Evolutionary conservation across 2,329 filamentous ascomycete genomes (phyloP).

Genomic region (Trichoderma pleuroti): DNA sequence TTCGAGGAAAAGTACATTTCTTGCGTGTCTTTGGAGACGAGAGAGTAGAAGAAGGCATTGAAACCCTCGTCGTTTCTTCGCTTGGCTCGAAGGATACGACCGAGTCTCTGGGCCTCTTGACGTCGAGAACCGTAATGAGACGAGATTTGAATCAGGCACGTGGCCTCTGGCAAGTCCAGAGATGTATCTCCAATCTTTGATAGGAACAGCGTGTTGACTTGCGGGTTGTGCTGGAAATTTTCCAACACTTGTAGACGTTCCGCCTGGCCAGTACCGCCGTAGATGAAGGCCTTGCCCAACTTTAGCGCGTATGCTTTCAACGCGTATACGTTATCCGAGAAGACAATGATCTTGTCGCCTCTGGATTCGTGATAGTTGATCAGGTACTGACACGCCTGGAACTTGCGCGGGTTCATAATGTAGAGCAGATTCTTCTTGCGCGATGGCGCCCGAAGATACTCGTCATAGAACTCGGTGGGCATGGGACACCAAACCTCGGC

Average conservation of each 20-base stretch:
- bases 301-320: constrained; percentile 81
- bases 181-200: constrained; percentile 98
- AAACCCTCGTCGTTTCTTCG: constrained; percentile 96
- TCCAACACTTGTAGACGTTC: constrained; percentile 86
- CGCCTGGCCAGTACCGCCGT: constrained; percentile 78
- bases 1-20: constrained; percentile 99
- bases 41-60: constrained; percentile 97
- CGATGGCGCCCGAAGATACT: constrained; percentile 72
- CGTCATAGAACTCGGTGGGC: constrained; percentile 96
- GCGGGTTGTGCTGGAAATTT: constrained; percentile 90
- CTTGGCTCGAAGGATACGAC: constrained; percentile 91
- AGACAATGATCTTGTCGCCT: constrained; percentile 97
- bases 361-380: constrained; percentile 95
- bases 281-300: constrained; percentile 84
- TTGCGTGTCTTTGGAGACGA: constrained; percentile 94
- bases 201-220: constrained; percentile 88
- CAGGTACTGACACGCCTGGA: constrained; percentile 95
- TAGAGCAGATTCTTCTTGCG: constrained; percentile 60
- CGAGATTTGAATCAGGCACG: constrained; percentile 94
- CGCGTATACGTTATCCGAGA: constrained; percentile 95
- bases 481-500: constrained; percentile 99
- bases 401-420: constrained; percentile 97
- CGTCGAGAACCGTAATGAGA: constrained; percentile 95
- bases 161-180: constrained; percentile 94
- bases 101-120: constrained; percentile 91